Percentiles rank a stretch among this genome's conserved stretches.
Evolutionary conservation across 2,329 filamentous ascomycete species (phyloP).

Genomic region (Microsporum ferrugineum): DNA sequence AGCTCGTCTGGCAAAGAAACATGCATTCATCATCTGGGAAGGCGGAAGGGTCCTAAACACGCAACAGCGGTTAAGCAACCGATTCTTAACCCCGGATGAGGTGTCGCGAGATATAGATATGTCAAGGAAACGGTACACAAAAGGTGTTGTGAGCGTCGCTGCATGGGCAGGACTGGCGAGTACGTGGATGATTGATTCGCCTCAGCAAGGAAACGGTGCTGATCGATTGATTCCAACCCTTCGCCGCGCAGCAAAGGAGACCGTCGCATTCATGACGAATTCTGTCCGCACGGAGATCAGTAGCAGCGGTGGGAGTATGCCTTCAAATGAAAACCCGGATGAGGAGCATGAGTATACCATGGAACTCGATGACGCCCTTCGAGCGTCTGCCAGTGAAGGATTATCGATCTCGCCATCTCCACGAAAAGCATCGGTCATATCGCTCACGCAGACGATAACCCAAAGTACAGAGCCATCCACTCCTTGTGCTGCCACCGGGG

Average conservation of each 20-base stretch:
- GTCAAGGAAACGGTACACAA: slow-evolving; percentile 30
- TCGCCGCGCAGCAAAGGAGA: slow-evolving; percentile 31
- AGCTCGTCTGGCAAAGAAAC: slow-evolving; percentile 24
- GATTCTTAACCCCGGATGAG: slow-evolving; percentile 21
- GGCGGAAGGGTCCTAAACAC: slow-evolving; percentile 30
- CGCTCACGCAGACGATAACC: slow-evolving; percentile 31
- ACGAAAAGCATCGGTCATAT: slow-evolving; percentile 32
- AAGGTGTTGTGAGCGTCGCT: slow-evolving; percentile 28
- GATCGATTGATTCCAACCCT: slow-evolving; percentile 34
- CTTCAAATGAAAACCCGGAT: background rate
- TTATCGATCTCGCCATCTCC: slow-evolving; percentile 11
- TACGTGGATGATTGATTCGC: slow-evolving; percentile 29
- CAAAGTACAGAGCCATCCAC: slow-evolving; percentile 26
- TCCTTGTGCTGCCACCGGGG: slow-evolving; percentile 5
- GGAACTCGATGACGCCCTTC: background rate
- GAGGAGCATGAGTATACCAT: background rate
- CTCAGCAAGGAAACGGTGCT: slow-evolving; percentile 28
- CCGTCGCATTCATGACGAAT: slow-evolving; percentile 28
- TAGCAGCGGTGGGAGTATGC: slow-evolving; percentile 16
- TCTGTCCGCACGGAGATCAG: slow-evolving; percentile 34
- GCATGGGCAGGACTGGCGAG: slow-evolving; percentile 30
- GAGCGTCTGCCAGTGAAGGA: background rate
- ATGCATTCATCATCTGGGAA: slow-evolving; percentile 34
- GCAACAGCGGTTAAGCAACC: slow-evolving; percentile 24
- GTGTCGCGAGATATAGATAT: slow-evolving; percentile 25